Base-by-base conservation (phyloP, 495 filamentous ascomycete genomes). In the Aspergillus sparsus region DNA sequence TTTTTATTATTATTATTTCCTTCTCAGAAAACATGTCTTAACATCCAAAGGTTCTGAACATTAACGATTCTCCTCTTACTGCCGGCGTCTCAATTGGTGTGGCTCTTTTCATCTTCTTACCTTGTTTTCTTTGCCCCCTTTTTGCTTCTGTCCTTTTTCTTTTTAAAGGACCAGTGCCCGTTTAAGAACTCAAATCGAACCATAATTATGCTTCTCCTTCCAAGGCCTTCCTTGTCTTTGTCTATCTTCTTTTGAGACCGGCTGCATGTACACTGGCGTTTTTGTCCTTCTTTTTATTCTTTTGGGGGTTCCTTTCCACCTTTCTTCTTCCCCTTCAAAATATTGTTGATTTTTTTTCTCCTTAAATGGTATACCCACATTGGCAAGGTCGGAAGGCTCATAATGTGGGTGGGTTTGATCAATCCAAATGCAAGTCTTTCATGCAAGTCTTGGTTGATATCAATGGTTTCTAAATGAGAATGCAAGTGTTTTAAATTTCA, bases 331-430 rank as follows among this genome's bases (percentile, higher is more conserved):
- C 44, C 16, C 13, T 47, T 6, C 8, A 7, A n/a, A 41, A n/a
- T n/a, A 41, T 35, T 10, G 7, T 46, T 46, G 21, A 27, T 27
- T 27, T 27, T 27, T 27, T 27, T 27, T 27, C 3, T 27, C 3
- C 21, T 27, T 15, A 9, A 18, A 58, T 46, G 46, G 32, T 52
- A 59, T 53, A 59, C 47, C 39, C 57, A 53, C n/a, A 33, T 47
- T 46, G n/a, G 49, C n/a, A 37, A 32, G 52, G 53, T 39, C 18
- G 31, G 36, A 21, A 50, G 33, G 7, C 32, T 35, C 18, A 58
- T n/a, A n/a, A 58, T n/a, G 44, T 33, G 12, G 35, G 49, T 51
- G 36, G 46, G 56, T 42, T 53, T 41, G 18, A 31, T 33, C 35
- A 42, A 10, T 27, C 34, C 32, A 52, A 8, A 21, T 3, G 12